Evolutionary conservation across 2,329 filamentous ascomycete genomes (phyloP).

Genomic region (Epichloe gansuensis): DNA sequence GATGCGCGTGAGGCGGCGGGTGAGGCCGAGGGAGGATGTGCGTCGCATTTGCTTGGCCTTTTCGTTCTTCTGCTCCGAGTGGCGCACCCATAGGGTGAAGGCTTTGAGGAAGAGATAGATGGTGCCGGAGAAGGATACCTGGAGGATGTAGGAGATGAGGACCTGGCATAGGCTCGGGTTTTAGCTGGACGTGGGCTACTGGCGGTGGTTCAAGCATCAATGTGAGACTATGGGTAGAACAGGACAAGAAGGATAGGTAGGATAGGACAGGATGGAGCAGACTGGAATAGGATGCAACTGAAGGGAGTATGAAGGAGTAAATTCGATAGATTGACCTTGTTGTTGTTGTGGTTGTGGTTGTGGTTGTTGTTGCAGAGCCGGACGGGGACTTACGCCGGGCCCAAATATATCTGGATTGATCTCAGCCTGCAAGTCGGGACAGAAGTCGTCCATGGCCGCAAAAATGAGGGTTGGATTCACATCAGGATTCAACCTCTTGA

Average conservation of each 20-base stretch:
- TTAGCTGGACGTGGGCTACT: too few relatives aligned
- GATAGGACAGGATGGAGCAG: too few relatives aligned
- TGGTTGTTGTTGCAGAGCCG: too few relatives aligned
- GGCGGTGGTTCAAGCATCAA: too few relatives aligned
- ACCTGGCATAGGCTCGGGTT: slow-evolving; percentile 13
- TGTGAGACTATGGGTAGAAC: too few relatives aligned
- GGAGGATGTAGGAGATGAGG: slow-evolving; percentile 26
- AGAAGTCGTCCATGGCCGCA: slow-evolving; percentile 23
- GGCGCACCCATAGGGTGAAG: slow-evolving; percentile 24
- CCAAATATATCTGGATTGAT: slow-evolving; percentile 29
- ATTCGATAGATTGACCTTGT: too few relatives aligned
- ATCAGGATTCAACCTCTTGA: slow-evolving; percentile 14
- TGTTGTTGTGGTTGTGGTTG: too few relatives aligned
- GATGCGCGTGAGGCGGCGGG: slow-evolving; percentile 22
- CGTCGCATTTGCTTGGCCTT: not conserved
- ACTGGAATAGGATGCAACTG: too few relatives aligned
- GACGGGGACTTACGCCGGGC: slow-evolving; percentile 19
- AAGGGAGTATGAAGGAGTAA: too few relatives aligned
- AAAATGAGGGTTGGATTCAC: slow-evolving; percentile 21
- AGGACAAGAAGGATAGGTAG: too few relatives aligned
- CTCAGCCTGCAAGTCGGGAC: slow-evolving; percentile 23
- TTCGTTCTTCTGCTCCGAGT: slow-evolving; percentile 16
- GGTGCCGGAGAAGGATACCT: slow-evolving; percentile 23
- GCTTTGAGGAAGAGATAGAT: slow-evolving; percentile 23
- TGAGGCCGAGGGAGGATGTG: slow-evolving; percentile 8